phyloP scores from a whole-genome alignment of 768 basidiomycete species.

The Hygrophoropsis aurantiaca region DNA sequence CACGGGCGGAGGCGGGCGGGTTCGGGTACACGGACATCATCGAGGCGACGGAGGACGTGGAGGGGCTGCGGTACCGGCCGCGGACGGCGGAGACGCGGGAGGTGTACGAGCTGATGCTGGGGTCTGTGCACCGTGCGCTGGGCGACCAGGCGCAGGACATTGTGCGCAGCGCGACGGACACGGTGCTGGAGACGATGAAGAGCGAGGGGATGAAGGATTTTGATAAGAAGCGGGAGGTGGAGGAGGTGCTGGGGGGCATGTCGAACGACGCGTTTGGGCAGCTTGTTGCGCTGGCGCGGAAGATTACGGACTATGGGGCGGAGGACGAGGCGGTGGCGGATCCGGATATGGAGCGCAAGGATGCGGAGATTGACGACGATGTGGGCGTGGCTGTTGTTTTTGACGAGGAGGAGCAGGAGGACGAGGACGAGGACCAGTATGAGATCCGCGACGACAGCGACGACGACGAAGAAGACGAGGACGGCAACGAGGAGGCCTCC shows the following conservation, averaged over 20 bases:
- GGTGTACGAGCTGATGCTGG: conserved; percentile 89
- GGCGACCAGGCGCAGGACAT: conserved; percentile 97
- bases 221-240: conserved; percentile 94
- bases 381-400: conserved; percentile 98
- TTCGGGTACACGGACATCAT: conserved; percentile 91
- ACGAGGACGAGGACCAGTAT: conserved; percentile 86
- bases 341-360: conserved; percentile 77
- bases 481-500: conserved; percentile 41
- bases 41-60: conserved; percentile 90
- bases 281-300: conserved; percentile 83
- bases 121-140: conserved; percentile 75
- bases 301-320: conserved; percentile 92
- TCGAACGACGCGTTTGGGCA: conserved; percentile 78
- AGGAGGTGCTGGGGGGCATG: conserved; percentile 66
- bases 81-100: conserved; percentile 93
- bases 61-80: conserved; percentile 91
- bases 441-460: conserved; percentile 85
- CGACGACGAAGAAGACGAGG: conserved; percentile 66
- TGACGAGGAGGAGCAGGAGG: conserved; percentile 95
- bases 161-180: conserved; percentile 93
- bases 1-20: conserved; percentile 60
- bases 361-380: conserved; percentile 92
- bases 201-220: conserved; percentile 90
- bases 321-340: conserved; percentile 81
- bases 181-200: conserved; percentile 85